phyloP scores from a whole-genome alignment of 345 rosid genomes.

The Corchorus olitorius region DNA sequence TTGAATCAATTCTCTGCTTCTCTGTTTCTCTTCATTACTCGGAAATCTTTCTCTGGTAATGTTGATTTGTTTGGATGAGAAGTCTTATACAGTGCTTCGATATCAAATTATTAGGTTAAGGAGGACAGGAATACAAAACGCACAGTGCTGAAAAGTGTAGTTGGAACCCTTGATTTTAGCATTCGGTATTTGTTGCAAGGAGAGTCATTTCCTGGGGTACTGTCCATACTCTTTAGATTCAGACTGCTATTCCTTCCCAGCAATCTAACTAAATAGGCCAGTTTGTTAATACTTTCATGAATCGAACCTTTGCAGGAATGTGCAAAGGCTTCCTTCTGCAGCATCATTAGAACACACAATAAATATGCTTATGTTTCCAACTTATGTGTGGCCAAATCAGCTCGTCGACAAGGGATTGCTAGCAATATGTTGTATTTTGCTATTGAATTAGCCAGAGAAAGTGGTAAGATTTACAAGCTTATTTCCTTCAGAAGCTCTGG shows the following conservation, averaged over 20 bases:
- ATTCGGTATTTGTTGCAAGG: constrained; percentile 61
- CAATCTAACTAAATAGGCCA: neutral
- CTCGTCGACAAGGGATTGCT: constrained; percentile 85
- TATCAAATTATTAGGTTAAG: constrained; percentile 52
- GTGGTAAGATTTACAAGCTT: constrained; percentile 43
- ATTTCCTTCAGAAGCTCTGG: neutral
- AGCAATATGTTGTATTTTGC: constrained; percentile 75
- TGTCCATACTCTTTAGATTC: constrained; percentile 9
- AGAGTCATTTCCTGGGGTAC: constrained; percentile 90
- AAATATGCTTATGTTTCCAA: constrained; percentile 77
- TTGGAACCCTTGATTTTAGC: constrained; percentile 87
- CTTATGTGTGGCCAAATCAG: constrained; percentile 80
- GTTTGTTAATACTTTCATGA: neutral
- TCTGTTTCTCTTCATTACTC: constrained; percentile 14
- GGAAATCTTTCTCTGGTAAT: neutral
- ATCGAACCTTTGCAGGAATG: constrained; percentile 53
- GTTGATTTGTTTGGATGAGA: neutral
- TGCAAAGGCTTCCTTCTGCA: constrained; percentile 55
- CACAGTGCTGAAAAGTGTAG: constrained; percentile 74
- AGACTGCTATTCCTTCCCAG: constrained; percentile 3
- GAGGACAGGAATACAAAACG: constrained; percentile 57
- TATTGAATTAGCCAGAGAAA: constrained; percentile 56
- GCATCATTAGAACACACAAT: constrained; percentile 38
- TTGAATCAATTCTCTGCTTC: neutral
- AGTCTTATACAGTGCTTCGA: neutral